Evolutionary conservation across 257 asterid species (phyloP), one percentile per base, ranked within the genome.

Genomic region (Solanum lycopersicoides): DNA sequence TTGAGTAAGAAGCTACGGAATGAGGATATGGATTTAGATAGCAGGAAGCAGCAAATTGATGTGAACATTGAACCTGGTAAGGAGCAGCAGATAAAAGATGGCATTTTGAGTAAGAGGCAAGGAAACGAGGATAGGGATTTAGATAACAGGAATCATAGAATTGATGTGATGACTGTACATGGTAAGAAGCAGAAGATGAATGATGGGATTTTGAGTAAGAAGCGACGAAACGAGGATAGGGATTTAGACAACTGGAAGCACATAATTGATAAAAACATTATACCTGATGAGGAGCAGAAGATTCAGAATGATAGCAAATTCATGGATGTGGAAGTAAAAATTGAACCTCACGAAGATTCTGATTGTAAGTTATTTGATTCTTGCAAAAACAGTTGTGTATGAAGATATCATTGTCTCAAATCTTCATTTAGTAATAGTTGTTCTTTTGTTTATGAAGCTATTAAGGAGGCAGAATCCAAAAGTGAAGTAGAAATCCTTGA

Each of bases 401-500:
- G 45, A 71, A 69, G 45, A 73, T 32, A 32, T 30, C 9, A 20
- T 35, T 85, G 45, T 47, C 41, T 85, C 42, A 41, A 28, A 85
- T 69, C 41, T 45, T 80, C 68, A 47, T 50, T 30, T 47, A 37
- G 15, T 32, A 12, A 16, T 77, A 86, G 13, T 50, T 66, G 39
- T 32, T 12, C n/a, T 60, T 32, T 30, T 1, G 39, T 37, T 66
- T 35, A 53, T 42, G 68, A 68, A 77, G 85, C 65, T 8, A 13
- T 68, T 2, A 76, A 76, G 83, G 88, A 79, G 37, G 34, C 25
- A 85, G 7, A 63, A 37, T 86, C 85, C 44, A 18, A 45, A 47
- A 18, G 85, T n/a, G 93, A 89, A 8, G 56, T 90, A 79, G 86
- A 83, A 68, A 91, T 92, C 83, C 86, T 90, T 16, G 90, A 88